Evolutionary conservation across 495 filamentous ascomycete genomes (phyloP).

Genomic region (Pseudotulostoma volvatum): DNA sequence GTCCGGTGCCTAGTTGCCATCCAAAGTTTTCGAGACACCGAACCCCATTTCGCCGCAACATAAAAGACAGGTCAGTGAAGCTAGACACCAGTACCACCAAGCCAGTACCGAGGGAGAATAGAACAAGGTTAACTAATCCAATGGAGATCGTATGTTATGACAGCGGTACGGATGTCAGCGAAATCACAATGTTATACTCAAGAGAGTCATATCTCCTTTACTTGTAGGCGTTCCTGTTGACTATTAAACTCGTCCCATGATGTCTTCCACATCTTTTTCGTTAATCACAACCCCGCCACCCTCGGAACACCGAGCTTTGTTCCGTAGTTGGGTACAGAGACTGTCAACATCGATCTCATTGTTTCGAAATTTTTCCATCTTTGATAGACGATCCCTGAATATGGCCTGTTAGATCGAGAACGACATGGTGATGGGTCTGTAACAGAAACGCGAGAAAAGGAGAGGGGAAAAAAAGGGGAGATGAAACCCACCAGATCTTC

Average conservation of each 20-base stretch:
- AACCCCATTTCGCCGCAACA: not conserved
- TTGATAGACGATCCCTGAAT: constrained; percentile 77
- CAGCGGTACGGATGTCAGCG: not conserved
- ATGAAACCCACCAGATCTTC: constrained; percentile 67
- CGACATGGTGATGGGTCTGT: too few species aligned
- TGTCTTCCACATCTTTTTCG: constrained; percentile 66
- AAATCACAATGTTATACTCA: too few species aligned
- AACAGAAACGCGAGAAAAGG: constrained; percentile 2
- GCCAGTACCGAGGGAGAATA: not conserved
- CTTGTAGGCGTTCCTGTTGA: not conserved
- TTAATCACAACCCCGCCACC: constrained; percentile 82
- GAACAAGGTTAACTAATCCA: too few species aligned
- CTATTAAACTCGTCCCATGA: constrained; percentile 34
- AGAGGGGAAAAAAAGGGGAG: not conserved
- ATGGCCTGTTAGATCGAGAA: constrained; percentile 11
- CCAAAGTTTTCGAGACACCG: not conserved
- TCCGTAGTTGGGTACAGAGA: constrained; percentile 82
- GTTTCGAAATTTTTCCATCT: constrained; percentile 67
- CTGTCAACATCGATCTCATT: constrained; percentile 87
- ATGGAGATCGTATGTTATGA: not conserved
- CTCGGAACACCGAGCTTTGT: constrained; percentile 92
- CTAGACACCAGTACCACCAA: too few species aligned
- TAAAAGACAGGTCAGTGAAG: too few species aligned
- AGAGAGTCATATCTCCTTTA: too few species aligned
- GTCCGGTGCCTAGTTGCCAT: not conserved